Percentiles rank a stretch among this genome's conserved stretches.
These are phyloP conservation scores for Piromyces finnis DNA, from an alignment of 192 early-diverging fungal genomes.

Conservation along the genomic window DNA sequence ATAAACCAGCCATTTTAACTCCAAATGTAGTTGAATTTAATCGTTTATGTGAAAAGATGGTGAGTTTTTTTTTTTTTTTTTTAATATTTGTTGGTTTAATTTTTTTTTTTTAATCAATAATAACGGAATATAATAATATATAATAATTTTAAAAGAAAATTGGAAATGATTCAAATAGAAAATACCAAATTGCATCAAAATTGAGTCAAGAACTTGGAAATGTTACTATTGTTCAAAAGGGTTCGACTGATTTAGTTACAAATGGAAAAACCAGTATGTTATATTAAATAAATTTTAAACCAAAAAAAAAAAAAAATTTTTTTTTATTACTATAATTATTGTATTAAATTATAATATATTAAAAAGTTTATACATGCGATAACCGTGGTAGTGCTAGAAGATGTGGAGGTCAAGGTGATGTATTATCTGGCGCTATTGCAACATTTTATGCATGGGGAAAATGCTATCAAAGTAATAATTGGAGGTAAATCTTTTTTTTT, in stretches of 20 bases:
- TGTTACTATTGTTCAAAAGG: conserved; percentile 68
- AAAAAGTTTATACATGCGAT: conserved; percentile 37
- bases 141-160: conserved; percentile 6
- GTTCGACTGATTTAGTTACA: conserved; percentile 50
- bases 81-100: no score
- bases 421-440: conserved; percentile 65
- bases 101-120: no score
- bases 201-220: conserved; percentile 54
- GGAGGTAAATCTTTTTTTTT: background rate
- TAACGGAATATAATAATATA: no score
- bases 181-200: conserved; percentile 14
- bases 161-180: conserved; percentile 5
- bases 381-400: conserved; percentile 55
- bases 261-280: conserved; percentile 43
- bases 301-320: no score
- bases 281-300: background rate
- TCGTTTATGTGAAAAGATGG: conserved; percentile 44
- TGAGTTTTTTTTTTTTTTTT: no score
- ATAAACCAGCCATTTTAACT: conserved; percentile 57
- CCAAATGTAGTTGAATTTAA: conserved; percentile 78
- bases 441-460: conserved; percentile 75
- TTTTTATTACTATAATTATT: no score
- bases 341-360: no score
- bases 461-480: background rate
- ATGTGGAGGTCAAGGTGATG: conserved; percentile 92